Conservation (phyloP, 2,329 filamentous ascomycete species). For the Hypoxylon sp. region DNA sequence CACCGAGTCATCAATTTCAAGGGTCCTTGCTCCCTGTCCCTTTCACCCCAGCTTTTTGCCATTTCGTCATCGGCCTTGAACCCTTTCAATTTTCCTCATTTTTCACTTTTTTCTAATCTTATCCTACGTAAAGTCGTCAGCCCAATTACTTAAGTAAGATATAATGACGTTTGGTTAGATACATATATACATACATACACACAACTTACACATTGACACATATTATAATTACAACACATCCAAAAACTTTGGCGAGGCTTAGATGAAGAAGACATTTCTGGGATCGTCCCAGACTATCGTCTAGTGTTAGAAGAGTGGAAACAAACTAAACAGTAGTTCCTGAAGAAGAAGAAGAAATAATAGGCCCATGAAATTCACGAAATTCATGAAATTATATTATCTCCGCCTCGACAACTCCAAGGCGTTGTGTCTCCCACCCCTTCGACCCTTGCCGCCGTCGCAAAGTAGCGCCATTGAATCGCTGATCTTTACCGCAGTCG, state of each 20-base stretch:
- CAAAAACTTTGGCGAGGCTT: slow-evolving; percentile 8
- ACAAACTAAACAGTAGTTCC: slow-evolving; percentile 21
- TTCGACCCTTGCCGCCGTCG: slow-evolving; percentile 40
- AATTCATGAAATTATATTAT: slow-evolving; percentile 28
- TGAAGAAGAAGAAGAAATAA: slow-evolving; percentile 12
- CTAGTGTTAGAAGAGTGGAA: slow-evolving; percentile 26
- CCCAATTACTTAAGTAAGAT: no score
- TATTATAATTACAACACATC: slow-evolving; percentile 10
- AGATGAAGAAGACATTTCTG: slow-evolving; percentile 16
- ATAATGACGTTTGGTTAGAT: no score
- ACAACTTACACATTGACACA: background rate
- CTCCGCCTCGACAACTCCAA: slow-evolving; percentile 25
- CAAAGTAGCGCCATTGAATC: slow-evolving; percentile 44
- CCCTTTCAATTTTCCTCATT: slow-evolving; percentile 24
- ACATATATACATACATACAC: no score
- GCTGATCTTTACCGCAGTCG: slow-evolving; percentile 45
- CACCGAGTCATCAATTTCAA: slow-evolving; percentile 31
- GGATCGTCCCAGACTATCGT: slow-evolving; percentile 15
- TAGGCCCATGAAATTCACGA: slow-evolving; percentile 13
- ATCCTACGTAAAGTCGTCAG: slow-evolving; percentile 23
- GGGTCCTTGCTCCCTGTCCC: slow-evolving; percentile 23
- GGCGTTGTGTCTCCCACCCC: slow-evolving; percentile 25
- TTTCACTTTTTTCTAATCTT: slow-evolving; percentile 18
- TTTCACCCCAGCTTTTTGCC: slow-evolving; percentile 26
- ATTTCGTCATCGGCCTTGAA: slow-evolving; percentile 35